A percentile compares a stretch with the other conserved stretches of the same genome.
phyloP scores from a whole-genome alignment of 352 stramenopile genomes.

The Globisporangium irregulare region DNA sequence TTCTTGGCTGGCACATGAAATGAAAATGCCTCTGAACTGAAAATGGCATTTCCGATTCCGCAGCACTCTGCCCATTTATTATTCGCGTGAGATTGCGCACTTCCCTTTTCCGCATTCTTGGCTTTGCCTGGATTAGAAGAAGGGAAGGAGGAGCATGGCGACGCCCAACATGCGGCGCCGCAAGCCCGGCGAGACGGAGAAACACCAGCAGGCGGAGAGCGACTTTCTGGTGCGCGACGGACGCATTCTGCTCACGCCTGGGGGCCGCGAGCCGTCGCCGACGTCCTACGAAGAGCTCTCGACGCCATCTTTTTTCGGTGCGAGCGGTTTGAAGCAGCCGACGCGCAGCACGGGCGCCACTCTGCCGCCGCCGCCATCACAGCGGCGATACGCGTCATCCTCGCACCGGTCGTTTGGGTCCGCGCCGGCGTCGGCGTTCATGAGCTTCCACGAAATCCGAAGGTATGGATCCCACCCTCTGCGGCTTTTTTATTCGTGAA shows the following conservation, averaged over 20 bases:
- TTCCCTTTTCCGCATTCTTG: not conserved
- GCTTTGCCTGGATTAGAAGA: not conserved
- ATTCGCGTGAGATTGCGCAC: not conserved
- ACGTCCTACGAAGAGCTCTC: conserved; percentile 34
- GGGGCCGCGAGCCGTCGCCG: conserved; percentile 14
- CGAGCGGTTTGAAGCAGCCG: not conserved
- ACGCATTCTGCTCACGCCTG: conserved; percentile 38
- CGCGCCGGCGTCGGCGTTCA: not conserved
- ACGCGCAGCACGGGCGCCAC: not conserved
- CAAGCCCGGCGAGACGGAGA: conserved; percentile 1
- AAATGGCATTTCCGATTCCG: not conserved
- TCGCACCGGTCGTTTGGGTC: conserved; percentile 16
- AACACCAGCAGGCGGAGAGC: not conserved
- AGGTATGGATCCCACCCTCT: not conserved
- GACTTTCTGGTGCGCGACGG: conserved; percentile 27
- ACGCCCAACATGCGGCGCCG: conserved; percentile 10
- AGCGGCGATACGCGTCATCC: conserved; percentile 17
- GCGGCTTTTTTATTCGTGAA: not conserved
- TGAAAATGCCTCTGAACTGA: not conserved
- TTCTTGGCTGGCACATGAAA: not conserved
- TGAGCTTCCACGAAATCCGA: conserved; percentile 15
- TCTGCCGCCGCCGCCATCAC: not conserved
- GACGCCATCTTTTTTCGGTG: conserved; percentile 21
- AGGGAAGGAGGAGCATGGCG: not conserved
- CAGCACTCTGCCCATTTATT: not conserved